Evolutionary conservation across 305 asterid genomes (phyloP).

Genomic region (Fraxinus platypoda): DNA sequence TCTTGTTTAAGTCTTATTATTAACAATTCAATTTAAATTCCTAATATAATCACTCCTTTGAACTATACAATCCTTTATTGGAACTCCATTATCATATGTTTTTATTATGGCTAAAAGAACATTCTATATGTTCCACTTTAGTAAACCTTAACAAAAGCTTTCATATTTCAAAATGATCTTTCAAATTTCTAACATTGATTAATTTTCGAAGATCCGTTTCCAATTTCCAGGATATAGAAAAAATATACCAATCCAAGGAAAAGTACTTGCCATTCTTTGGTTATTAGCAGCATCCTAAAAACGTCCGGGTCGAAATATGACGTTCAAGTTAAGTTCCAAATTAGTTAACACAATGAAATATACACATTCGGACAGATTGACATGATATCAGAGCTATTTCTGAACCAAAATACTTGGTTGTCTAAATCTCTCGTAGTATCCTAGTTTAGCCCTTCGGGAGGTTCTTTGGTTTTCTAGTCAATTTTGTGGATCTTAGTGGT

Average conservation of each 20-base stretch:
- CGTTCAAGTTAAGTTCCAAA: background rate
- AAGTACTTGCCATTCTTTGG: background rate
- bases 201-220: too few species aligned
- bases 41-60: background rate
- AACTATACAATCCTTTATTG: background rate
- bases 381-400: background rate
- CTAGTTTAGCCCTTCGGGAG: background rate
- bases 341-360: background rate
- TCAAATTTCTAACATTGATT: background rate
- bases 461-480: background rate
- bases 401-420: background rate
- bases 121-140: background rate
- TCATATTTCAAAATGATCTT: background rate
- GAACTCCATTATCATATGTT: background rate
- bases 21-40: background rate
- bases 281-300: background rate
- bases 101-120: background rate
- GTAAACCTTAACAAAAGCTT: background rate
- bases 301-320: background rate
- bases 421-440: background rate
- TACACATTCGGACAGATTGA: background rate
- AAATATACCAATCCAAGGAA: background rate
- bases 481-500: background rate
- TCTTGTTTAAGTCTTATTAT: background rate
- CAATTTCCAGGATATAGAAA: too few species aligned